Evolutionary conservation across 176 grass and related monocot species (phyloP), one percentile per base, ranked within the genome.

Genomic region (Puccinellia tenuiflora): DNA sequence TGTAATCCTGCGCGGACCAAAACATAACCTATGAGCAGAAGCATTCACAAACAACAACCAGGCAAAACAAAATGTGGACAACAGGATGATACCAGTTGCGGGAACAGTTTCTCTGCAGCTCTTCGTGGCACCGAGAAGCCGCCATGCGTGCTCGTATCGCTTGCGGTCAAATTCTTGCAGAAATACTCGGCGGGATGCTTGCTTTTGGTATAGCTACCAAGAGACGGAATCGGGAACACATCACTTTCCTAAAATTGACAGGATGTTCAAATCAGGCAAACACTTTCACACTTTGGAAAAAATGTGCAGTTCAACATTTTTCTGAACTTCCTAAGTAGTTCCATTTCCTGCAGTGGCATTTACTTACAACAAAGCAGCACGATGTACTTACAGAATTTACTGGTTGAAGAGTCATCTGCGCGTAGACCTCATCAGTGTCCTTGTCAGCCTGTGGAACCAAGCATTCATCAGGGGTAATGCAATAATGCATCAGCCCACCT

Each of bases 341-440:
- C 17, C 7, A 31, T 79, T 37, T 85, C 25, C 5, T 51, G 34
- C 6, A 9, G 4, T 9, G 3, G 37, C 12, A 26, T 15, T 38
- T 1, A 68, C 31, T 45, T 37, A 57, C 59, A 70, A n/a, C 18
- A 83, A 45, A 72, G 73, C 13, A 64, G 51, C n/a, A 80, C 24
- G 40, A 15, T 64, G 65, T 62, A 68, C 91, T 93, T 89, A 99
- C 97, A 17, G 89, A 92, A 33, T 92, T 95, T 5, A 96, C 91
- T 29, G 97, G 97, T 46, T 99, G 93, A 54, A 99, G 97, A 12
- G 97, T 99, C 91, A 96, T 99, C 83, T 96, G 93, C 12, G 91
- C 91, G 76, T 96, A 99, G 14, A 99, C 92, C 78, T 99, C 97
- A 76, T 99, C 97, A 3, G 93, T 99, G 55, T 99, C 97, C 81